These are phyloP conservation scores for Mucor irregularis DNA, from an alignment of 371 early-diverging fungal species.

Conservation along the genomic window DNA sequence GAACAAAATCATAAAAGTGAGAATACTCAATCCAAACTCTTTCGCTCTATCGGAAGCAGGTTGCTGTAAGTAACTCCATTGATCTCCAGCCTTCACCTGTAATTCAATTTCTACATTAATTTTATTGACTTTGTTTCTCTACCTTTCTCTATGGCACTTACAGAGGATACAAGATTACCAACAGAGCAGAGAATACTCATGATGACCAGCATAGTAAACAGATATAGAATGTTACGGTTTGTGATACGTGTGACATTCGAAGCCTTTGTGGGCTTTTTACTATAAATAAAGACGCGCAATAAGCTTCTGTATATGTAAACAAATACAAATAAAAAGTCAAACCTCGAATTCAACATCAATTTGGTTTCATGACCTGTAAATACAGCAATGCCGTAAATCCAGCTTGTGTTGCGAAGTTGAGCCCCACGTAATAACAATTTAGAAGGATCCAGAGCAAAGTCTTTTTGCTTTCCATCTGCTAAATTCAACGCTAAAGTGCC, in stretches of 20 bases:
- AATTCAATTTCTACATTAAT: background rate
- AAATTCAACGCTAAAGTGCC: slow-evolving; percentile 59
- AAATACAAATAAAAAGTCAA: background rate
- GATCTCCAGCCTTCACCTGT: slow-evolving; percentile 4
- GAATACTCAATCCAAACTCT: slow-evolving; percentile 68
- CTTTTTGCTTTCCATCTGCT: slow-evolving; percentile 45
- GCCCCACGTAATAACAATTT: slow-evolving; percentile 83
- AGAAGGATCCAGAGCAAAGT: slow-evolving; percentile 74
- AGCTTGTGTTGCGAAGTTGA: slow-evolving; percentile 78
- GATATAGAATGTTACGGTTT: slow-evolving; percentile 88
- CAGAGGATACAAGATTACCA: slow-evolving; percentile 63
- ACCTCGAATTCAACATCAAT: slow-evolving; percentile 83
- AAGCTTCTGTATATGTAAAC: background rate
- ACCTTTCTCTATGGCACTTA: too few species aligned
- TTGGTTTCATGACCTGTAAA: slow-evolving; percentile 93
- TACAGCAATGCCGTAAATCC: slow-evolving; percentile 82
- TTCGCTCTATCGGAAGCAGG: slow-evolving; percentile 28
- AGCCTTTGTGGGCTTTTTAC: slow-evolving; percentile 50
- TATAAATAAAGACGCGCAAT: slow-evolving; percentile 1
- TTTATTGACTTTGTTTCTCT: background rate
- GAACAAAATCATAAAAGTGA: slow-evolving; percentile 87
- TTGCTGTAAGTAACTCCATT: slow-evolving; percentile 37
- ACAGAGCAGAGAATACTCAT: slow-evolving; percentile 84
- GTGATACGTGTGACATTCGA: slow-evolving; percentile 85
- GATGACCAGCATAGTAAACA: slow-evolving; percentile 82